Evolutionary conservation across 148 eudicot species (phyloP).

Genomic region (Vaccinium vitisidaea): DNA sequence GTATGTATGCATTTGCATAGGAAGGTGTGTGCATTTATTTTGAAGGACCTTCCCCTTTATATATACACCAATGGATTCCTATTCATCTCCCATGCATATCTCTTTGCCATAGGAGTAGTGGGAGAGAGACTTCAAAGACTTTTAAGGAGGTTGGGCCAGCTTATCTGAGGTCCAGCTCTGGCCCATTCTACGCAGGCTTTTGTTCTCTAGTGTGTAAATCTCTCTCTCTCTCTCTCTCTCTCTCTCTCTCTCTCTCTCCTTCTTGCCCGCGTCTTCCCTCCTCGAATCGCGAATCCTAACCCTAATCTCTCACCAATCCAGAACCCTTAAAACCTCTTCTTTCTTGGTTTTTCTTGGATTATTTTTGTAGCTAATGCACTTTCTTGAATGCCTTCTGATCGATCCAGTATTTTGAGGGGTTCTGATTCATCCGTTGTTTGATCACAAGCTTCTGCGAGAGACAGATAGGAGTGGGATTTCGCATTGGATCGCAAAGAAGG

Average conservation of each 20-base stretch:
- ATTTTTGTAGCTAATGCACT: not conserved
- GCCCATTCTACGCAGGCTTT: not conserved
- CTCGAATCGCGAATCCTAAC: slow-evolving; percentile 20
- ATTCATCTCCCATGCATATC: not conserved
- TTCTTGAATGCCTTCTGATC: not conserved
- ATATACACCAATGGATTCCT: not conserved
- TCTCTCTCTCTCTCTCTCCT: not conserved
- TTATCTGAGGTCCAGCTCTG: not conserved
- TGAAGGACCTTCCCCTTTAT: not conserved
- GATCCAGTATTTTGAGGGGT: slow-evolving; percentile 4
- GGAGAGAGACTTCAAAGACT: not conserved
- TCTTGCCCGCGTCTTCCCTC: not conserved
- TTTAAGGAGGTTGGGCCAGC: not conserved
- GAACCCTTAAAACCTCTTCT: slow-evolving; percentile 4
- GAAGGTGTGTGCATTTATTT: not conserved
- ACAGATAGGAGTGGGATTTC: not conserved
- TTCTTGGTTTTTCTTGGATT: not conserved
- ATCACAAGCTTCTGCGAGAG: slow-evolving; percentile 9
- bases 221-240: not conserved
- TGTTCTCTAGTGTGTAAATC: not conserved
- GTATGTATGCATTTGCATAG: not conserved
- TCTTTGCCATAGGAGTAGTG: not conserved
- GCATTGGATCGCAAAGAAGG: slow-evolving; percentile 3
- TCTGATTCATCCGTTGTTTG: not conserved
- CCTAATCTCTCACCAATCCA: slow-evolving; percentile 15